Evolutionary conservation across 2,329 filamentous ascomycete genomes (phyloP), one percentile per base, ranked within the genome.

Genomic region (Ramichloridium luteum): DNA sequence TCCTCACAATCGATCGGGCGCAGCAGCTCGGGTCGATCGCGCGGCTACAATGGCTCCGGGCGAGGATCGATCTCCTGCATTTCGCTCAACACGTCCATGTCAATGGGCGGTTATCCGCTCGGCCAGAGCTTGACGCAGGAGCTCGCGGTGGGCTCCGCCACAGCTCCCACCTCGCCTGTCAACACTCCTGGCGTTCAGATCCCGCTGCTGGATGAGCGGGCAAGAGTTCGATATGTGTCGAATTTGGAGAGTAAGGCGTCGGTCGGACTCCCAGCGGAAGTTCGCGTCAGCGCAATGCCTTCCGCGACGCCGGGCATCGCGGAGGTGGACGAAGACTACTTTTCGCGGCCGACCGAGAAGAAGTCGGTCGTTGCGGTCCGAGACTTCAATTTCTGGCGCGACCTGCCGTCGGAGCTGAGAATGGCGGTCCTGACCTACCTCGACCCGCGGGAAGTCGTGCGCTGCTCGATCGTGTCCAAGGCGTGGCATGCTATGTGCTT

Each of bases 401-500:
- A 72, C 25, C 71, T 96, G 64, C 90, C 90, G 0, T 65, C 76
- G 28, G 90, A 98, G 60, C 66, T 96, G 34, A 77, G 78, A 44
- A 67, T 93, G 45, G 65, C 81, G 25, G 74, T 94, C 30, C 68
- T 96, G 35, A 68, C 73, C 4, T 84, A 79, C 46, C 64, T 96
- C 13, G 65, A 67, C 16, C 85, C 86, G 1, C 84, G 77, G 50
- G 78, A 96, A 52, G 70, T 96, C 18, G 74, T 94, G 8, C 72
- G 76, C 36, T 72, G 72, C 34, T 93, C 88, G 1, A 64, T 73
- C 12, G 80, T 90, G 13, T 88, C 76, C 51, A 84, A 76, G 54
- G 60, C 68, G 4, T 94, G 90, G 65, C 67, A 93, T 55, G 67
- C 70, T 28, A 75, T 82, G 58, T 94, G 88, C 59, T 93, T 88